Evolutionary conservation across 805 yeast genomes (phyloP).

Genomic region (Saccharomyces cerevisiae): DNA sequence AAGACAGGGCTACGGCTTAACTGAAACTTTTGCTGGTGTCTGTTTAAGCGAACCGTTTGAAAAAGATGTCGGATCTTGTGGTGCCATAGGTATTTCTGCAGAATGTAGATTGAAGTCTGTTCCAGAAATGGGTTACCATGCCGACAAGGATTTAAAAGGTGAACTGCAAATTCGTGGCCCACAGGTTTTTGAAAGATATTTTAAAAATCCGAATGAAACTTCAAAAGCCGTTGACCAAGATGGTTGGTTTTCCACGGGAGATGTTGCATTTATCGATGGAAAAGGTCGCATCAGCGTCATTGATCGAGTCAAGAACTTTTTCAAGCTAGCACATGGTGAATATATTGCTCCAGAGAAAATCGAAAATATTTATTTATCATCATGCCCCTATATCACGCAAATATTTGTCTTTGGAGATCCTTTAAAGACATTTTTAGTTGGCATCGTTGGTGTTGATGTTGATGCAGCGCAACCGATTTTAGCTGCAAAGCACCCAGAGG

Average conservation of each 20-base stretch:
- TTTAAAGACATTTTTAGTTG: slow-evolving; percentile 47
- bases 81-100: slow-evolving; percentile 45
- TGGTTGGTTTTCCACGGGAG: slow-evolving; percentile 65
- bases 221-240: slow-evolving; percentile 42
- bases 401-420: slow-evolving; percentile 60
- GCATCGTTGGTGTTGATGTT: slow-evolving; percentile 53
- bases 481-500: slow-evolving; percentile 28
- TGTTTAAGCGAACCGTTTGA: slow-evolving; percentile 40
- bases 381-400: slow-evolving; percentile 45
- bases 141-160: slow-evolving; percentile 42
- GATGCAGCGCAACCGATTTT: slow-evolving; percentile 33
- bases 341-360: slow-evolving; percentile 71
- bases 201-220: slow-evolving; percentile 49
- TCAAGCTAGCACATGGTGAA: slow-evolving; percentile 58
- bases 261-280: slow-evolving; percentile 45
- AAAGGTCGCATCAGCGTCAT: slow-evolving; percentile 52
- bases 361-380: slow-evolving; percentile 53
- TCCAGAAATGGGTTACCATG: slow-evolving; percentile 52
- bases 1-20: slow-evolving; percentile 68
- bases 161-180: slow-evolving; percentile 61
- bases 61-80: slow-evolving; percentile 45
- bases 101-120: slow-evolving; percentile 57
- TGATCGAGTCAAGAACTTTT: slow-evolving; percentile 74
- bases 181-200: slow-evolving; percentile 49
- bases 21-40: slow-evolving; percentile 65